Percentiles rank a stretch among this genome's conserved stretches.
phyloP scores from a whole-genome alignment of 805 yeast genomes.

The Candida vaughaniae region DNA sequence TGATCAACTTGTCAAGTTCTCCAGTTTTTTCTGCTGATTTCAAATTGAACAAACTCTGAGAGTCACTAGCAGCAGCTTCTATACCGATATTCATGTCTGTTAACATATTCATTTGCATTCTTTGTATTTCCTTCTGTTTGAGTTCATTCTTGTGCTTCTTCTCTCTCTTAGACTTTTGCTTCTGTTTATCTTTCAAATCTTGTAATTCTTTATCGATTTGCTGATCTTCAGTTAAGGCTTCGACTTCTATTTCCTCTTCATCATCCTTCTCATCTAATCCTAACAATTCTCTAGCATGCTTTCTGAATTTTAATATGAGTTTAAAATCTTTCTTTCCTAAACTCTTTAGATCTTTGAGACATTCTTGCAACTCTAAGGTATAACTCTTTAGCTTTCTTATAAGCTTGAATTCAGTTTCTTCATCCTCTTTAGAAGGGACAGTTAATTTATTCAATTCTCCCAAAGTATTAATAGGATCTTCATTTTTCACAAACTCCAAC shows the following conservation, averaged over 20 bases:
- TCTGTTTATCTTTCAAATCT: slow-evolving; percentile 68
- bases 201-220: slow-evolving; percentile 82
- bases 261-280: slow-evolving; percentile 62
- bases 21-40: slow-evolving; percentile 89
- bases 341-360: slow-evolving; percentile 89
- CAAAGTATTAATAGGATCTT: slow-evolving; percentile 78
- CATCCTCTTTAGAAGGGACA: slow-evolving; percentile 52
- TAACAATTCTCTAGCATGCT: slow-evolving; percentile 73
- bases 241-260: slow-evolving; percentile 58
- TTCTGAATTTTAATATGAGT: slow-evolving; percentile 81
- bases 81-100: slow-evolving; percentile 91
- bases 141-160: slow-evolving; percentile 77
- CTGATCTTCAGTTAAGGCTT: slow-evolving; percentile 81
- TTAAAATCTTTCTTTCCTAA: slow-evolving; percentile 94
- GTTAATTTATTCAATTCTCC: slow-evolving; percentile 71
- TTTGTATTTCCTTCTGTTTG: slow-evolving; percentile 81
- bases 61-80: slow-evolving; percentile 82
- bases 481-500: slow-evolving; percentile 77
- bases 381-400: slow-evolving; percentile 73
- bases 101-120: slow-evolving; percentile 96
- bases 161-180: slow-evolving; percentile 70
- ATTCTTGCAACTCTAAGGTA: slow-evolving; percentile 73
- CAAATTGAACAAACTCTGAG: slow-evolving; percentile 78
- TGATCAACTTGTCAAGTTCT: slow-evolving; percentile 64
- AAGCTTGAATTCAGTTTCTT: slow-evolving; percentile 59